Conservation (phyloP, 345 rosid genomes). For the Pseudoturritis turrita region DNA sequence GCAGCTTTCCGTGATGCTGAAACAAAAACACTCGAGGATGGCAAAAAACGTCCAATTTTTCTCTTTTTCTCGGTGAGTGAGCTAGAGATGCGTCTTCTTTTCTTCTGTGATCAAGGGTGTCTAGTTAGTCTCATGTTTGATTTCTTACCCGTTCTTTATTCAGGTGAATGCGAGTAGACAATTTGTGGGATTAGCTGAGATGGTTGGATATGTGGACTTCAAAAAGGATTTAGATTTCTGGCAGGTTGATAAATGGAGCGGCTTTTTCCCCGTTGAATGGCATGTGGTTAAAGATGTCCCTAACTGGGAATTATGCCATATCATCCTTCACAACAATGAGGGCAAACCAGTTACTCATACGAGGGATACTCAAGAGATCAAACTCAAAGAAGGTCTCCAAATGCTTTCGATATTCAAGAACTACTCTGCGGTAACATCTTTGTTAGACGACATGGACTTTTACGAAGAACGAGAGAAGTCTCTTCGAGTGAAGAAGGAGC, state of each 20-base stretch:
- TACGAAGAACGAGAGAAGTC: constrained; percentile 64
- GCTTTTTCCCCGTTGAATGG: constrained; percentile 78
- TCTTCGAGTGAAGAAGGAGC: constrained; percentile 29
- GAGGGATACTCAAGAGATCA: constrained; percentile 79
- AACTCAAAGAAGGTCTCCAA: constrained; percentile 61
- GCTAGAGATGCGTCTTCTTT: constrained; percentile 17
- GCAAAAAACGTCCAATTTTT: constrained; percentile 54
- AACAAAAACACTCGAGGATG: constrained; percentile 37
- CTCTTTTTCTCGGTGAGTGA: constrained; percentile 76
- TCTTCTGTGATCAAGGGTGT: background rate
- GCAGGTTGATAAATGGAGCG: constrained; percentile 80
- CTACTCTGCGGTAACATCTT: constrained; percentile 42
- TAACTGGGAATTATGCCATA: constrained; percentile 57
- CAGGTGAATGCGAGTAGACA: constrained; percentile 89
- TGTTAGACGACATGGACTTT: constrained; percentile 66
- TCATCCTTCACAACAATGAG: constrained; percentile 65
- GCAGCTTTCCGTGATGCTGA: constrained; percentile 55
- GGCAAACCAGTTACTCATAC: constrained; percentile 59
- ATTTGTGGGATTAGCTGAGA: constrained; percentile 80
- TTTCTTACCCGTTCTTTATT: background rate
- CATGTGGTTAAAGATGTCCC: constrained; percentile 72
- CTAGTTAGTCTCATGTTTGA: background rate
- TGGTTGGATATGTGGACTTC: constrained; percentile 69
- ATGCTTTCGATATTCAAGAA: constrained; percentile 60
- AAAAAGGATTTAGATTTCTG: constrained; percentile 74